Evolutionary conservation across 2,329 filamentous ascomycete species (phyloP), one percentile per base, ranked within the genome.

Genomic region (Thyridium curvatum): DNA sequence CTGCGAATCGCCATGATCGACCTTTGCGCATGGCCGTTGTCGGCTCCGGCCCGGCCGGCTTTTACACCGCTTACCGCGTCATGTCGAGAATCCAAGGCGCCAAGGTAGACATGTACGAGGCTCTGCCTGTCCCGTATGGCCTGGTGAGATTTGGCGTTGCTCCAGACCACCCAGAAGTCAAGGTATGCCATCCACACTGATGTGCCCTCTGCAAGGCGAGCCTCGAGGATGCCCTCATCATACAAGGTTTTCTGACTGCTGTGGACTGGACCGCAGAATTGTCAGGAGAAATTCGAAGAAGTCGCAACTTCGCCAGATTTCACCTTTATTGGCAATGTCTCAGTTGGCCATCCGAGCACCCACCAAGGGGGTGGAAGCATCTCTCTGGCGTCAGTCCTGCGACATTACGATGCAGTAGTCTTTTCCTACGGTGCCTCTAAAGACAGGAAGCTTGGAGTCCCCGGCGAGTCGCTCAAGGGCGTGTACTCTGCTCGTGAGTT

Each of bases 81-180:
- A 82, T 97, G 72, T 76, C 77, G 39, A 86, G 82, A 52, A 72
- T 93, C 30, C 71, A 80, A 16, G 69, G 82, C 55, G 81, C 83
- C 1, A 73, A 77, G 37, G 75, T 98, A 16, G 91, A 97, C 62
- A 97, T 98, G 91, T 98, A 94, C 56, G 93, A 98, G 64, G 80
- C 87, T 18, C 66, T 97, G 30, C 93, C 93, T 0, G 89, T 94
- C 4, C 93, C 93, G 0, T 98, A 87, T 56, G 93, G 93, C 1
- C 73, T 98, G 40, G 90, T 94, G 36, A 76, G 93, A 40, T 95
- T 93, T 55, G 93, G 93, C 8, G 93, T 98, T 42, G 94, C 93
- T n/a, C 93, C 93, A 5, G 93, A 98, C 59, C 93, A 98, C 63
- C 91, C 93, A 1, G 91, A 98, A 66, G 93, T 98, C 49, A 98